Percentiles rank a stretch among this genome's conserved stretches.
Conservation (phyloP, 164 flowering plant species). For the Umbilicus rupestris region DNA sequence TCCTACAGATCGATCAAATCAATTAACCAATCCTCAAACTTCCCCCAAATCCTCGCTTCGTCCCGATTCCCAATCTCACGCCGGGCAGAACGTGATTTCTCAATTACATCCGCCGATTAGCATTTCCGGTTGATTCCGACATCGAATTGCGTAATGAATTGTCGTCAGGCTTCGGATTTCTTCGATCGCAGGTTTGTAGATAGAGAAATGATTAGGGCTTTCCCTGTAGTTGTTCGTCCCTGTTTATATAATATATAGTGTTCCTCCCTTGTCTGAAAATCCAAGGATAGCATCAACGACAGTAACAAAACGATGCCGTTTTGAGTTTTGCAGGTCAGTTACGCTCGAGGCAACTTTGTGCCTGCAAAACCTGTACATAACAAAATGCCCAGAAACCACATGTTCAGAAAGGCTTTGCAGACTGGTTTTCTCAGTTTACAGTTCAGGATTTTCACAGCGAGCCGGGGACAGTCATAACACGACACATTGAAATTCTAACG, state of each 20-base stretch:
- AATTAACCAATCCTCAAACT: not conserved
- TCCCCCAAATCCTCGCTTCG: too few relatives aligned
- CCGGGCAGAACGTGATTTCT: too few relatives aligned
- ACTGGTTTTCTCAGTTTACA: too few relatives aligned
- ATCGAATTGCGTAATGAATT: not conserved
- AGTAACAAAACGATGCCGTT: not conserved
- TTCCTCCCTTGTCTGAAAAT: not conserved
- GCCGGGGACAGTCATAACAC: not conserved
- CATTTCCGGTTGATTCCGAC: not conserved
- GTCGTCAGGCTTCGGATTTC: not conserved
- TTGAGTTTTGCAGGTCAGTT: too few relatives aligned
- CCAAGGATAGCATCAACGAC: not conserved
- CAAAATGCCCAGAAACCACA: too few relatives aligned
- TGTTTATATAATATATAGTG: not conserved
- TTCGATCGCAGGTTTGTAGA: not conserved
- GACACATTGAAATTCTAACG: not conserved
- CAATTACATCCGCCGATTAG: not conserved
- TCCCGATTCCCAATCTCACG: too few relatives aligned
- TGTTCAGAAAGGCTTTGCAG: too few relatives aligned
- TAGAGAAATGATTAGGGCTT: not conserved
- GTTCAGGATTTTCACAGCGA: too few relatives aligned
- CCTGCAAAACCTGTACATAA: too few relatives aligned
- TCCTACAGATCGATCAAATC: not conserved
- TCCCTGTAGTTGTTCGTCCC: not conserved
- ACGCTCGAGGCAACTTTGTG: too few relatives aligned